These are phyloP conservation scores for Baffinella frigidus DNA, from an alignment of 208 protist species.

Conservation along the genomic window DNA sequence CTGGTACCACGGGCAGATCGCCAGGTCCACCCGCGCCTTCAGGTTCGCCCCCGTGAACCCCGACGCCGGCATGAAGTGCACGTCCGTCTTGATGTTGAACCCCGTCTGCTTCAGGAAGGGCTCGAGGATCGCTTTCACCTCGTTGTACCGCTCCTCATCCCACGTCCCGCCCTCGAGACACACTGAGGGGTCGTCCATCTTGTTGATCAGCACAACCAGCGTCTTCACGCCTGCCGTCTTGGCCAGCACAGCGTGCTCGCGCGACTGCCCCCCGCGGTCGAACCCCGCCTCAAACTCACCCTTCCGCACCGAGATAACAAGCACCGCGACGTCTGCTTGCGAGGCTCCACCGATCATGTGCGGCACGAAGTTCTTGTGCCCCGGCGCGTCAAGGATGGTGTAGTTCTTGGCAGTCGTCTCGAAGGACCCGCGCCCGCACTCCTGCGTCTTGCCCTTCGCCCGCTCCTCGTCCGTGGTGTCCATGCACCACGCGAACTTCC, in stretches of 20 bases:
- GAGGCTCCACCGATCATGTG: constrained; percentile 98
- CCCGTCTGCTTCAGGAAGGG: constrained; percentile 91
- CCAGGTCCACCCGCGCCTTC: constrained; percentile 74
- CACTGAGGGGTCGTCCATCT: constrained; percentile 95
- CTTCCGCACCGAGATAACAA: constrained; percentile 96
- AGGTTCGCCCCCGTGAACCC: constrained; percentile 91
- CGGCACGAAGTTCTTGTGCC: constrained; percentile 97
- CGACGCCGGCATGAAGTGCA: constrained; percentile 92
- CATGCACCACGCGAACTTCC: constrained; percentile 95
- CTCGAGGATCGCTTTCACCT: constrained; percentile 40
- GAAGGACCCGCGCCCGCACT: constrained; percentile 79
- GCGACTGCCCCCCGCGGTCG: constrained; percentile 96
- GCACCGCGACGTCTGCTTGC: constrained; percentile 95
- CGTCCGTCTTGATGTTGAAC: constrained; percentile 81
- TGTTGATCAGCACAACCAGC: constrained; percentile 96
- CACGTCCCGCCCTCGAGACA: constrained; percentile 29
- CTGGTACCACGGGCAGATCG: constrained; percentile 15
- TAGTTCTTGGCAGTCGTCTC: constrained; percentile 79
- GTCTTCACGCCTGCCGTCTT: constrained; percentile 93
- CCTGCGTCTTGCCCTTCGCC: constrained; percentile 96
- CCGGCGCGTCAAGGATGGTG: constrained; percentile 98
- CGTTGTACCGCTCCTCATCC: constrained; percentile 51
- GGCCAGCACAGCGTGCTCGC: constrained; percentile 97
- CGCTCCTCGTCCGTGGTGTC: constrained; percentile 97
- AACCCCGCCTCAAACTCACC: constrained; percentile 94